phyloP scores from a whole-genome alignment of 768 basidiomycete species.

The Asterophora parasitica region DNA sequence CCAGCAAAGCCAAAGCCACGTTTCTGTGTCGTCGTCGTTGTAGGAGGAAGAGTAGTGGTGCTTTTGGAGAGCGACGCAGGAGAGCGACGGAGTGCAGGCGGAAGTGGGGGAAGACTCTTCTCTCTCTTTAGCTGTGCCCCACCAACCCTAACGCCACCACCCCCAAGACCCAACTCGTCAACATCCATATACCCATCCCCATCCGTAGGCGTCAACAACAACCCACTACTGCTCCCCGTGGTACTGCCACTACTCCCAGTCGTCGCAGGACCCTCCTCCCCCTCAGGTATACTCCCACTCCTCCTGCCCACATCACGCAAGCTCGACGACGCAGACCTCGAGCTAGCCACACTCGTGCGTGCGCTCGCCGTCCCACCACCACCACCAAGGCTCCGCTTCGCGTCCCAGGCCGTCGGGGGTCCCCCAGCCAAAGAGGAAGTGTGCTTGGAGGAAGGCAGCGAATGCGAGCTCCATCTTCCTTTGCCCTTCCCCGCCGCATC shows the following conservation, averaged over 20 bases:
- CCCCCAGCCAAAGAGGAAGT: background rate
- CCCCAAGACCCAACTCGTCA: too few species aligned
- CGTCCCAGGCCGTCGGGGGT: background rate
- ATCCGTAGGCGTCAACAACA: constrained; percentile 32
- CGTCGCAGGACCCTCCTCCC: constrained; percentile 18
- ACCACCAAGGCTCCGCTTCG: background rate
- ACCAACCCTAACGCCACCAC: too few species aligned
- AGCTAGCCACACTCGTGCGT: background rate
- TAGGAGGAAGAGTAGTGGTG: too few species aligned
- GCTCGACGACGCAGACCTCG: background rate
- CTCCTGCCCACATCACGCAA: background rate
- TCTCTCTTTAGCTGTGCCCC: constrained; percentile 31
- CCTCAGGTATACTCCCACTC: background rate
- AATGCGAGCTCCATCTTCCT: constrained; percentile 3
- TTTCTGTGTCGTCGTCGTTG: too few species aligned
- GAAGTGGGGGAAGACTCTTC: constrained; percentile 33
- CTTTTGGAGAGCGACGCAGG: constrained; percentile 4
- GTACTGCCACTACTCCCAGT: constrained; percentile 32
- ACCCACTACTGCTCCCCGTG: too few species aligned
- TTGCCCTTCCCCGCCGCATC: too few species aligned
- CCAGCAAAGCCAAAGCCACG: background rate
- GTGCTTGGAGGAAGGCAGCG: background rate
- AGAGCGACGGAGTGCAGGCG: constrained; percentile 3
- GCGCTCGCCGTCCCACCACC: background rate
- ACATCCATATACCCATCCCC: constrained; percentile 4